These are phyloP conservation scores for Wallemia hederae DNA, from an alignment of 1,284 basidiomycete genomes.

Conservation along the genomic window DNA sequence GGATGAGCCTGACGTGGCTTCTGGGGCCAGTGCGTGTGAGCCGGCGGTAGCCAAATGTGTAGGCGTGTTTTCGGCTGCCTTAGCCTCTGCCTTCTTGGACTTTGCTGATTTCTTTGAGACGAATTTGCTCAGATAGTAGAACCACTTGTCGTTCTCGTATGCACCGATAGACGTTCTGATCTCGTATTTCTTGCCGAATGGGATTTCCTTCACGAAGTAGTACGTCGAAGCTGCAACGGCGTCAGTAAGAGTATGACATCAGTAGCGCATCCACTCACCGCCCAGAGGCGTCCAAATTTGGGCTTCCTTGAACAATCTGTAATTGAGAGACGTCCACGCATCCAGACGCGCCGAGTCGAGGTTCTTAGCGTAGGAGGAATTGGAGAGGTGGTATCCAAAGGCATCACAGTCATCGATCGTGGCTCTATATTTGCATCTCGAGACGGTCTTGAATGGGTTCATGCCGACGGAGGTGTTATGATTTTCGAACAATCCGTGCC, in stretches of 20 bases:
- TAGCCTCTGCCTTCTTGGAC: background rate
- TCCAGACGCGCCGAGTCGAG: background rate
- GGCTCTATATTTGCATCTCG: background rate
- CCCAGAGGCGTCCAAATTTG: background rate
- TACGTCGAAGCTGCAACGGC: background rate
- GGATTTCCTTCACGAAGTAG: background rate
- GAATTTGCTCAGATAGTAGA: background rate
- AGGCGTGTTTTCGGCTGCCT: background rate
- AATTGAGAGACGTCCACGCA: background rate
- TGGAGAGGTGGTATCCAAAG: background rate
- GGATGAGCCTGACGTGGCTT: background rate
- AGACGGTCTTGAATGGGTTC: conserved; percentile 1
- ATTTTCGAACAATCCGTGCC: background rate
- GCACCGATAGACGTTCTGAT: background rate
- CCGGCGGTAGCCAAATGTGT: background rate
- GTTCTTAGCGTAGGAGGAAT: background rate
- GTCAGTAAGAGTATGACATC: background rate
- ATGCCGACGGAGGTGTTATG: background rate
- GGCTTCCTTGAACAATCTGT: background rate
- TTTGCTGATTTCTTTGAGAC: background rate
- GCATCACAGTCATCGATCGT: background rate
- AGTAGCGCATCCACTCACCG: background rate
- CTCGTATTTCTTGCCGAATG: background rate
- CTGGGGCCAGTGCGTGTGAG: background rate
- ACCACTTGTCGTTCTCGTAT: background rate